Percentiles rank a stretch among this genome's conserved stretches.
These are phyloP conservation scores for Aspergillus nidulans DNA, from an alignment of 495 filamentous ascomycete genomes.

Conservation along the genomic window DNA sequence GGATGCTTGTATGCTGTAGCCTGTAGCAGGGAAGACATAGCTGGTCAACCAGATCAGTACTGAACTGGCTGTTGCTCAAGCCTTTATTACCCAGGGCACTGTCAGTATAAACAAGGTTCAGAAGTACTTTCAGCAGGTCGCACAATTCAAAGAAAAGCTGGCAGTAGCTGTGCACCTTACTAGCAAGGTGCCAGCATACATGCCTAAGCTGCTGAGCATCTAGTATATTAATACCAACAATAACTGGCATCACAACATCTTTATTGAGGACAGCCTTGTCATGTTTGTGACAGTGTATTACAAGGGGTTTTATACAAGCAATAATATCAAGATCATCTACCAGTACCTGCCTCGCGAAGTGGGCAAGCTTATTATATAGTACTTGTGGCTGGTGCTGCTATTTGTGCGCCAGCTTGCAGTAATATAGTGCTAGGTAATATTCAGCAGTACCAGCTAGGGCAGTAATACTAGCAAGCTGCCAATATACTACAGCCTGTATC, in stretches of 20 bases:
- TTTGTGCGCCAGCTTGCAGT: background rate
- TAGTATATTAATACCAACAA: background rate
- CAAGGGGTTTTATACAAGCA: conserved; percentile 13
- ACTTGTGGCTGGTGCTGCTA: background rate
- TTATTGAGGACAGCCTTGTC: conserved; percentile 12
- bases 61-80: background rate
- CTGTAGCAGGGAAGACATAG: background rate
- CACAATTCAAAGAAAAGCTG: background rate
- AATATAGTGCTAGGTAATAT: no score
- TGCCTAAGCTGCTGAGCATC: background rate
- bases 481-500: no score
- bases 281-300: conserved; percentile 8
- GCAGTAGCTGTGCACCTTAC: background rate
- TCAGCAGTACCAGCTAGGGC: no score
- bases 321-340: conserved; percentile 11
- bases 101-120: background rate
- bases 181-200: background rate
- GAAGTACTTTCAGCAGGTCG: background rate
- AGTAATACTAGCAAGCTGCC: no score
- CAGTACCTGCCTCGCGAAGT: background rate
- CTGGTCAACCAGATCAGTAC: background rate
- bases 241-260: conserved; percentile 10
- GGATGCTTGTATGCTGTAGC: conserved; percentile 5
- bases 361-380: background rate
- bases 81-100: background rate